phyloP scores from a whole-genome alignment of 78 protist species.

The Dictyostelium firmibasis region DNA sequence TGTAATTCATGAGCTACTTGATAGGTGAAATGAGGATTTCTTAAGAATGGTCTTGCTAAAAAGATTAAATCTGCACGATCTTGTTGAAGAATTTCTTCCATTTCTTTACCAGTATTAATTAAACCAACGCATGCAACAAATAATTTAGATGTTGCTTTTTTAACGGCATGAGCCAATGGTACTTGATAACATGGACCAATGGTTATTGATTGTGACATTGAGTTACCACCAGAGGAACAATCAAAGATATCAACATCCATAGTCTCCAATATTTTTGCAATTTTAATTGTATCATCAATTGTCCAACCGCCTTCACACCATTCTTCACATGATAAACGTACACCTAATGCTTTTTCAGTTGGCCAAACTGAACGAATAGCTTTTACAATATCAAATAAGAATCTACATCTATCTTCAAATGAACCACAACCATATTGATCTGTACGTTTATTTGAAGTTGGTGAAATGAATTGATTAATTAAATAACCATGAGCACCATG shows the following conservation, averaged over 20 bases:
- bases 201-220: not conserved
- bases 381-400: conserved; percentile 45
- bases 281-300: not conserved
- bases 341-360: conserved; percentile 3
- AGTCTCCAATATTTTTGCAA: not conserved
- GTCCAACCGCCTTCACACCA: conserved; percentile 37
- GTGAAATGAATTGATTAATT: conserved; percentile 66
- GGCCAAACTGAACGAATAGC: conserved; percentile 38
- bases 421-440: conserved; percentile 93
- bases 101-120: conserved; percentile 28
- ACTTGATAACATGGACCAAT: conserved; percentile 40
- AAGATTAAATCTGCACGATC: conserved; percentile 15
- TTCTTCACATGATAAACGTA: conserved; percentile 35
- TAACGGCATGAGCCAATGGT: conserved; percentile 37
- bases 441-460: conserved; percentile 84
- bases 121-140: conserved; percentile 35
- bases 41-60: conserved; percentile 20
- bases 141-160: not conserved
- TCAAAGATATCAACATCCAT: conserved; percentile 35
- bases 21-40: conserved; percentile 31
- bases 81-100: conserved; percentile 5
- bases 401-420: conserved; percentile 84
- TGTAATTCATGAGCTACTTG: conserved; percentile 13
- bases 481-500: conserved; percentile 93
- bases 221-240: conserved; percentile 62